A percentile compares a stretch with the other conserved stretches of the same genome.
phyloP scores from a whole-genome alignment of 2,329 filamentous ascomycete species.

The Verticillium zaregamsianum region DNA sequence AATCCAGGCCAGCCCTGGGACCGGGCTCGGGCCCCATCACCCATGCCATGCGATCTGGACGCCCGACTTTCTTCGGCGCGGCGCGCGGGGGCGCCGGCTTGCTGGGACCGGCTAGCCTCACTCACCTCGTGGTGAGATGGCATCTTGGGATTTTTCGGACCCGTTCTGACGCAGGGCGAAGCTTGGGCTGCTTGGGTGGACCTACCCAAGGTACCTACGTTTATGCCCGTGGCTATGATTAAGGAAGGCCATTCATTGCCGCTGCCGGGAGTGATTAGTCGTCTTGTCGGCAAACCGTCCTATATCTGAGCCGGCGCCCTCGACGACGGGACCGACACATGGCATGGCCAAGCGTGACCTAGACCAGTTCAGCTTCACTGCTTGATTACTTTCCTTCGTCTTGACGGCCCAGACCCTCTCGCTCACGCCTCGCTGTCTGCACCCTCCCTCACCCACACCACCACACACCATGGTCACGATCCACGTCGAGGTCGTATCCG shows the following conservation, averaged over 20 bases:
- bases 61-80: neutral
- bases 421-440: neutral
- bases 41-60: neutral
- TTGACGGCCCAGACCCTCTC: neutral
- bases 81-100: neutral
- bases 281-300: neutral
- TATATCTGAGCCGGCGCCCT: neutral
- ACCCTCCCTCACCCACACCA: too few species aligned
- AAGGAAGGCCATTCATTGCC: neutral
- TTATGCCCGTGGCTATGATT: neutral
- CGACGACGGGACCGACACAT: neutral
- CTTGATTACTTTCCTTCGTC: neutral
- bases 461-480: constrained; percentile 20
- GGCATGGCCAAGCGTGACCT: neutral
- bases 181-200: neutral
- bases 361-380: neutral
- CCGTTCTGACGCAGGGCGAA: neutral
- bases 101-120: neutral
- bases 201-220: too few species aligned
- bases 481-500: constrained; percentile 42
- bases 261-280: neutral
- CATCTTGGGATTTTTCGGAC: neutral
- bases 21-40: neutral
- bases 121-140: neutral
- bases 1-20: neutral